Percentiles rank a stretch among this genome's conserved stretches.
phyloP scores from a whole-genome alignment of 2,329 filamentous ascomycete genomes.

The Hysterium pulicare region DNA sequence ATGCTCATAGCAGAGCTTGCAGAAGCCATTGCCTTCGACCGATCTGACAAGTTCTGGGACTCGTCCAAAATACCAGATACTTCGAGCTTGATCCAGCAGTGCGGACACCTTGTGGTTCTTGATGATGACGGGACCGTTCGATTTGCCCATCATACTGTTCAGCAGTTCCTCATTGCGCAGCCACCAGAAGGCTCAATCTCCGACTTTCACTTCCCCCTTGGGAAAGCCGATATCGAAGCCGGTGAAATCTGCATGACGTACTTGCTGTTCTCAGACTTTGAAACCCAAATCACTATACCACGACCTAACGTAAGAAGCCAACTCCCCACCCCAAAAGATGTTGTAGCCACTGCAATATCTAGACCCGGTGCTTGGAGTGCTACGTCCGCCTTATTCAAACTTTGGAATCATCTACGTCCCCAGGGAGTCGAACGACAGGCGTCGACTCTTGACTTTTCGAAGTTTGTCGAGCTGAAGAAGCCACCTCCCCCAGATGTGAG shows the following conservation, averaged over 20 bases:
- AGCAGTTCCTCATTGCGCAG: conserved; percentile 1
- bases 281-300: too few species aligned
- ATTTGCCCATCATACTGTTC: conserved; percentile 5
- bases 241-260: conserved; percentile 6
- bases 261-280: conserved; percentile 6
- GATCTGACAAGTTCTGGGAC: conserved; percentile 3
- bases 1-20: conserved; percentile 3
- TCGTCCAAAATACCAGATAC: conserved; percentile 1
- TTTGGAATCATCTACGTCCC: background rate
- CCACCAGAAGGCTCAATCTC: background rate
- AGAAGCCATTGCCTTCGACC: conserved; percentile 5
- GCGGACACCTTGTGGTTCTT: conserved; percentile 3
- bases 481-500: background rate
- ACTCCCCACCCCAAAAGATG: background rate
- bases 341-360: background rate
- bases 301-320: too few species aligned
- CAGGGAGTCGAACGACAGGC: background rate
- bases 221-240: conserved; percentile 1
- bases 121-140: conserved; percentile 4
- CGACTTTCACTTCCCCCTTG: conserved; percentile 3
- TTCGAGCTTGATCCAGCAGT: conserved; percentile 1
- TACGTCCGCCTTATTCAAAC: background rate
- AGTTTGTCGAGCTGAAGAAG: conserved; percentile 1
- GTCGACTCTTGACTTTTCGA: background rate
- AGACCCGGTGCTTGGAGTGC: background rate